These are phyloP conservation scores for Dalbergia oliveri DNA, from an alignment of 306 rosid species.

Conservation along the genomic window DNA sequence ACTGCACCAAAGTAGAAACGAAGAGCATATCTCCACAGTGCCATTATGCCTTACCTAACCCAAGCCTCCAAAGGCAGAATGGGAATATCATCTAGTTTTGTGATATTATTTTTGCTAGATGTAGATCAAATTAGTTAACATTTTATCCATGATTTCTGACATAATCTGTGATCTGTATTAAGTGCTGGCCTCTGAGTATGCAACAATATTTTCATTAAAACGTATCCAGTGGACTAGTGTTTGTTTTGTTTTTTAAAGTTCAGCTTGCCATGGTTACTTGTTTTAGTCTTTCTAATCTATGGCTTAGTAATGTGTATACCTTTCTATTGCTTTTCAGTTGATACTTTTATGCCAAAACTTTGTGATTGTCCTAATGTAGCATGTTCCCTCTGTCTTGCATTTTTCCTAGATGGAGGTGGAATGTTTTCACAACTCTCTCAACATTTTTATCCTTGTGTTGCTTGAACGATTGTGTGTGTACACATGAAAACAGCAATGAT, in stretches of 20 bases:
- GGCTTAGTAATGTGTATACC: not conserved
- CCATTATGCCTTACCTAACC: constrained; percentile 3
- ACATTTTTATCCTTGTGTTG: constrained; percentile 14
- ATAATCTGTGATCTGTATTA: no score
- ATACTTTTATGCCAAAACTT: constrained; percentile 1
- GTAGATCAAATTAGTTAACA: no score
- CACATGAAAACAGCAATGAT: not conserved
- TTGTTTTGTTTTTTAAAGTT: no score
- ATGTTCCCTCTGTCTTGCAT: constrained; percentile 12
- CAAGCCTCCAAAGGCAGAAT: not conserved
- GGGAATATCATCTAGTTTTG: no score
- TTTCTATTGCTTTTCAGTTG: not conserved
- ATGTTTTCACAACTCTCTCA: constrained; percentile 19
- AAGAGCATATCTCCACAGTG: not conserved
- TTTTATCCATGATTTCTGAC: no score
- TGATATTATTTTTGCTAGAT: no score
- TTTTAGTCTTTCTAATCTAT: constrained; percentile 35
- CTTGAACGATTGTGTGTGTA: constrained; percentile 1
- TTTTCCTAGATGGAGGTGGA: constrained; percentile 1
- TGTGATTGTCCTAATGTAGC: not conserved
- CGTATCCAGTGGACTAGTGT: not conserved
- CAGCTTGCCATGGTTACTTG: constrained; percentile 17
- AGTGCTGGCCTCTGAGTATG: not conserved
- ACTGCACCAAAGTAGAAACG: constrained; percentile 25
- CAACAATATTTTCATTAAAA: not conserved